phyloP scores from a whole-genome alignment of 352 stramenopile species.

The Globisporangium acanthophoron region DNA sequence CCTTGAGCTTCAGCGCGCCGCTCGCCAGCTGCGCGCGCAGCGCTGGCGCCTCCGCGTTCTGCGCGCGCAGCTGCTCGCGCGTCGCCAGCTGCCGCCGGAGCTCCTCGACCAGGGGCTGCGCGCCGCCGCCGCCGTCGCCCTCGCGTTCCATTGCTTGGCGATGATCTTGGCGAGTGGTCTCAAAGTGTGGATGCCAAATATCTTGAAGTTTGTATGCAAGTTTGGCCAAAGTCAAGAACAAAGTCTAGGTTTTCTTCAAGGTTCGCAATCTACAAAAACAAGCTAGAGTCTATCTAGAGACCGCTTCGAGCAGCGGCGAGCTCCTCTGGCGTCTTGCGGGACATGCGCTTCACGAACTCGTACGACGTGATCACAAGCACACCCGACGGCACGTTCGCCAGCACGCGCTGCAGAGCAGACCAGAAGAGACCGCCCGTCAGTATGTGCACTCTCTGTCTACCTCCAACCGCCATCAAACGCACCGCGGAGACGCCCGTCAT shows the following conservation, averaged over 20 bases:
- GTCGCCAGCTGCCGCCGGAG: constrained; percentile 24
- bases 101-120: constrained; percentile 33
- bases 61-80: constrained; percentile 40
- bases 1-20: constrained; percentile 92
- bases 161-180: neutral
- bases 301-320: constrained; percentile 1
- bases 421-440: neutral
- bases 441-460: neutral
- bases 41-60: constrained; percentile 52
- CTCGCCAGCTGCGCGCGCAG: constrained; percentile 77
- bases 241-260: no score
- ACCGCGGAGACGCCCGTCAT: constrained; percentile 81
- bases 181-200: no score
- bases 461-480: constrained; percentile 11
- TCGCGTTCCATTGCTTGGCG: constrained; percentile 2
- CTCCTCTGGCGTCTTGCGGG: constrained; percentile 46
- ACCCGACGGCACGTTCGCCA: constrained; percentile 78
- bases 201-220: no score
- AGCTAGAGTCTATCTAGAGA: neutral
- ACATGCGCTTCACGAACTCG: constrained; percentile 88
- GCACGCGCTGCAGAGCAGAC: constrained; percentile 40
- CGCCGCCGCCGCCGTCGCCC: constrained; percentile 4
- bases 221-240: no score
- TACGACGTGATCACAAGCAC: constrained; percentile 86
- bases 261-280: no score